phyloP scores from a whole-genome alignment of 176 grass and related monocot species.

The Canna indica region DNA sequence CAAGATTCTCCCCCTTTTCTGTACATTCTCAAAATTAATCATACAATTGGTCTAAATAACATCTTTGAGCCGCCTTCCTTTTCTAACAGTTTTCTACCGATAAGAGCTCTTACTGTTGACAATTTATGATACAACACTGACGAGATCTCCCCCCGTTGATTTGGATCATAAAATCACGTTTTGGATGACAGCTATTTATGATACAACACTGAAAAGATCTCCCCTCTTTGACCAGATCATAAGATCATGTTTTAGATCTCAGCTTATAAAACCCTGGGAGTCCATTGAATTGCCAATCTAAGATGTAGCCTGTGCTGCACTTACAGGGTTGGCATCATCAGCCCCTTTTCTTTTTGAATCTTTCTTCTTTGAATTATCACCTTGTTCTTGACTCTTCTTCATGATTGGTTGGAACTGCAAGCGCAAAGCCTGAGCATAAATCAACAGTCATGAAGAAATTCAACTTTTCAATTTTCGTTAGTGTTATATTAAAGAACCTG shows the following conservation, averaged over 20 bases:
- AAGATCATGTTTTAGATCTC: no score
- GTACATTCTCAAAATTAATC: not conserved
- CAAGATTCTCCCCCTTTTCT: not conserved
- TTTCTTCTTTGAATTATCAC: conserved; percentile 38
- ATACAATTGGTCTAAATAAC: no score
- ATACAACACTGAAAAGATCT: not conserved
- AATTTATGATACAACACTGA: not conserved
- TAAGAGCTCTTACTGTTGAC: not conserved
- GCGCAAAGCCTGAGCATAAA: conserved; percentile 12
- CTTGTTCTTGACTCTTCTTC: conserved; percentile 66
- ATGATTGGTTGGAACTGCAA: conserved; percentile 77
- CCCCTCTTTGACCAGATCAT: not conserved
- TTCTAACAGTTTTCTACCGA: not conserved
- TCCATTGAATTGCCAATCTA: not conserved
- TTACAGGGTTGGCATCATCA: conserved; percentile 36
- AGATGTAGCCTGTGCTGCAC: conserved; percentile 50
- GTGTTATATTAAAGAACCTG: conserved; percentile 44
- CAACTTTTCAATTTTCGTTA: not conserved
- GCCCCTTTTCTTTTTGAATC: conserved; percentile 40
- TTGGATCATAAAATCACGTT: not conserved
- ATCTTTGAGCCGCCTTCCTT: no score
- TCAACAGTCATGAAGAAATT: not conserved
- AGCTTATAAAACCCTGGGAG: not conserved
- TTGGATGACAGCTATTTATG: not conserved
- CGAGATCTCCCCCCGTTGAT: not conserved